Conservation (phyloP, 169 alveolate species). For the Plasmodium vivax region DNA sequence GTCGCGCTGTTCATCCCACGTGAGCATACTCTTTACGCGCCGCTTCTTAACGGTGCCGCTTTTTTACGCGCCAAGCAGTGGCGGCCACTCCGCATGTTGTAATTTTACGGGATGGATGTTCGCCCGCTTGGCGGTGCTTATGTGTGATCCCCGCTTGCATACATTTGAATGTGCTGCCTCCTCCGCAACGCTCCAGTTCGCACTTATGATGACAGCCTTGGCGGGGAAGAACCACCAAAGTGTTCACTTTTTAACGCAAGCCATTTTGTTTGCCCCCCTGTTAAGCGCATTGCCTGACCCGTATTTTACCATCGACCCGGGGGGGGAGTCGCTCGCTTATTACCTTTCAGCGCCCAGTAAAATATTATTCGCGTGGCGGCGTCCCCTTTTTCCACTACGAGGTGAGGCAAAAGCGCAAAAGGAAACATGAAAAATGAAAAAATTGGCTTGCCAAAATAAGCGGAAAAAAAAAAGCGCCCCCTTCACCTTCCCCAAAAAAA, state of each 20-base stretch:
- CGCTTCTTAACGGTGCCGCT: not conserved
- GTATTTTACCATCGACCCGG: not conserved
- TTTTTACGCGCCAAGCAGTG: not conserved
- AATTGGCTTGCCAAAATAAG: slow-evolving; percentile 2
- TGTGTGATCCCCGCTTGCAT: not conserved
- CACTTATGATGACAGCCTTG: not conserved
- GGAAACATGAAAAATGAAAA: not conserved
- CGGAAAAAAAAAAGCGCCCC: not conserved
- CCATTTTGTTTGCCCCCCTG: not conserved
- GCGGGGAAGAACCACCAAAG: not conserved
- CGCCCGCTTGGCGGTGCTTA: not conserved
- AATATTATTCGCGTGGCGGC: not conserved
- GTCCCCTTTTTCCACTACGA: not conserved
- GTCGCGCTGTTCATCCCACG: not conserved
- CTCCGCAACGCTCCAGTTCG: not conserved
- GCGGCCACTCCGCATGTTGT: not conserved
- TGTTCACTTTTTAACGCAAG: not conserved
- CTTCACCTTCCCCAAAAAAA: not conserved
- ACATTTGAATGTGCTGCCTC: not conserved
- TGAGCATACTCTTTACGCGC: not conserved
- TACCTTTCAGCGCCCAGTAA: not conserved
- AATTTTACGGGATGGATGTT: not conserved
- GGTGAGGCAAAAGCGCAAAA: not conserved
- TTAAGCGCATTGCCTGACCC: not conserved
- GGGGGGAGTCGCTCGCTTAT: not conserved